phyloP scores from a whole-genome alignment of 352 stramenopile species.

The Globisporangium viniferum region DNA sequence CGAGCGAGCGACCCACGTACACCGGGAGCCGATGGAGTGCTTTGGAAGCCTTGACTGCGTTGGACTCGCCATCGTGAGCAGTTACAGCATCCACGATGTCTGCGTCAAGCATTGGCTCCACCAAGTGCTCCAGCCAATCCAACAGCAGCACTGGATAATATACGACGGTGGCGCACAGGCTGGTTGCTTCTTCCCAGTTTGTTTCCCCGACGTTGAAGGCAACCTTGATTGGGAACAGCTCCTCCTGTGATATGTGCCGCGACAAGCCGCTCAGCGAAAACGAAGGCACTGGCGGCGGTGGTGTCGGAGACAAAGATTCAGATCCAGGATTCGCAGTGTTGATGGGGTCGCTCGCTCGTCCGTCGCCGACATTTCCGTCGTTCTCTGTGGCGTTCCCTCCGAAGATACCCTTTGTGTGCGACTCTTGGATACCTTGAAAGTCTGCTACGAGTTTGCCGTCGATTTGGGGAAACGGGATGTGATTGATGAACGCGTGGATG shows the following conservation, averaged over 20 bases:
- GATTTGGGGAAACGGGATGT: constrained; percentile 17
- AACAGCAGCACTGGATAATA: constrained; percentile 55
- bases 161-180: constrained; percentile 18
- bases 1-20: constrained; percentile 49
- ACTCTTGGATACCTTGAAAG: constrained; percentile 17
- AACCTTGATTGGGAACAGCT: constrained; percentile 68
- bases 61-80: constrained; percentile 11
- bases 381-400: constrained; percentile 14
- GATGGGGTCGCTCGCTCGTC: constrained; percentile 1
- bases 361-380: background rate
- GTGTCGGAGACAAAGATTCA: background rate
- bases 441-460: constrained; percentile 8
- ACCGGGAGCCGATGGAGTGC: constrained; percentile 55
- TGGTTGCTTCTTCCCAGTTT: constrained; percentile 50
- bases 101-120: constrained; percentile 43
- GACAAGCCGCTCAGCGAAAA: constrained; percentile 7
- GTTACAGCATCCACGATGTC: constrained; percentile 33
- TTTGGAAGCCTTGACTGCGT: constrained; percentile 28
- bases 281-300: constrained; percentile 26
- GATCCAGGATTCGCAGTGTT: background rate
- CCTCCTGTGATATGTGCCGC: constrained; percentile 27
- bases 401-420: constrained; percentile 28
- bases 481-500: constrained; percentile 19
- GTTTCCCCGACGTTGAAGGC: constrained; percentile 73
- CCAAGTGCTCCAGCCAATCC: constrained; percentile 79